Evolutionary conservation across 345 rosid species (phyloP).

Genomic region (Sapria himalayana): DNA sequence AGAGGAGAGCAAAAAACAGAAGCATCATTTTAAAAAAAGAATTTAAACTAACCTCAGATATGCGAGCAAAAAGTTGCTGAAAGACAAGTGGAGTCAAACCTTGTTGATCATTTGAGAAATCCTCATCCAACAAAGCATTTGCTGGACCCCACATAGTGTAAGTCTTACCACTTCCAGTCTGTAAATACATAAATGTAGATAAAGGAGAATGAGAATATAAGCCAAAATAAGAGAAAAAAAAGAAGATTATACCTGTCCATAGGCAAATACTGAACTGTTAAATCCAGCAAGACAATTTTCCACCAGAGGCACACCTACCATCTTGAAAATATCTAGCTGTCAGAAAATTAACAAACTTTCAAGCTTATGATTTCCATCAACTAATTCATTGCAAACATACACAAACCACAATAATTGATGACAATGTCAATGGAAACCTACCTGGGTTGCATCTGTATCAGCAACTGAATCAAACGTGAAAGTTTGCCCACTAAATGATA

Average conservation of each 20-base stretch:
- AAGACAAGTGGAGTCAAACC: constrained; percentile 91
- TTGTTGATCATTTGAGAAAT: constrained; percentile 42
- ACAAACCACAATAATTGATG: neutral
- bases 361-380: constrained; percentile 4
- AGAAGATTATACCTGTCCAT: constrained; percentile 76
- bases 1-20: constrained; percentile 4
- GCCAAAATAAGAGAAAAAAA: constrained; percentile 1
- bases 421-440: constrained; percentile 5
- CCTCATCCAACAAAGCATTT: constrained; percentile 49
- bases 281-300: constrained; percentile 95
- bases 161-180: constrained; percentile 98
- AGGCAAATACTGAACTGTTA: constrained; percentile 94
- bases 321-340: constrained; percentile 72
- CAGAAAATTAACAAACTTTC: constrained; percentile 1
- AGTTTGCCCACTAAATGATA: constrained; percentile 54
- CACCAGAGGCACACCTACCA: constrained; percentile 73
- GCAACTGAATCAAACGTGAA: constrained; percentile 83
- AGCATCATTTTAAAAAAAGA: constrained; percentile 6
- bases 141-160: constrained; percentile 98
- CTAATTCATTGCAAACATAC: neutral
- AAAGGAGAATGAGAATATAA: neutral
- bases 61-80: constrained; percentile 53
- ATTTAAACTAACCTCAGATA: constrained; percentile 46
- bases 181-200: constrained; percentile 4
- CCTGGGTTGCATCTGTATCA: constrained; percentile 64